These are phyloP conservation scores for Neophaeococcomyces mojaviensis DNA, from an alignment of 2,329 filamentous ascomycete species.

Conservation along the genomic window DNA sequence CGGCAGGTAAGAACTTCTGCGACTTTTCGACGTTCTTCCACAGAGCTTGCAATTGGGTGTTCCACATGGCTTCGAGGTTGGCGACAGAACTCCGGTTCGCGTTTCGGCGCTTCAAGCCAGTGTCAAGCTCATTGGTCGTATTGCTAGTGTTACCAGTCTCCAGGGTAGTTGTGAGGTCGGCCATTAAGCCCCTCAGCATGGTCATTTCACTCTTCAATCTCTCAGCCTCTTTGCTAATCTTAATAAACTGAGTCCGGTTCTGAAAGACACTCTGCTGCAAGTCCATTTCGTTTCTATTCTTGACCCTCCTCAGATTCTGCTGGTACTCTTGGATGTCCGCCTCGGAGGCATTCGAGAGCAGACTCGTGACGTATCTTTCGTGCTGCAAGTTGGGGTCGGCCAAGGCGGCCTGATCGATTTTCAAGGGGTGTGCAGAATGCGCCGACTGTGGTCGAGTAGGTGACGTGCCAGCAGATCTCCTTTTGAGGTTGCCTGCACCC, in stretches of 20 bases:
- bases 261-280: slow-evolving; percentile 94
- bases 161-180: slow-evolving; percentile 72
- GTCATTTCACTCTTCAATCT: slow-evolving; percentile 96
- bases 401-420: slow-evolving; percentile 68
- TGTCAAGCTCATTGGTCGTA: slow-evolving; percentile 45
- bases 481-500: slow-evolving; percentile 42
- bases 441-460: slow-evolving; percentile 47
- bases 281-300: slow-evolving; percentile 69
- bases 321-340: slow-evolving; percentile 80
- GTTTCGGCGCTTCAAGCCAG: slow-evolving; percentile 44
- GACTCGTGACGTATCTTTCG: slow-evolving; percentile 62
- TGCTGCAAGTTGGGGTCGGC: slow-evolving; percentile 70
- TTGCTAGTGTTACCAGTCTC: slow-evolving; percentile 25
- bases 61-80: slow-evolving; percentile 62
- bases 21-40: slow-evolving; percentile 98
- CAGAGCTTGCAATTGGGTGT: slow-evolving; percentile 63
- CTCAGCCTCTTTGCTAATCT: slow-evolving; percentile 97
- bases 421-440: slow-evolving; percentile 49
- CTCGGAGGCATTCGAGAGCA: slow-evolving; percentile 78
- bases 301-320: slow-evolving; percentile 64
- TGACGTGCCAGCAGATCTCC: slow-evolving; percentile 37
- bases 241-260: slow-evolving; percentile 96
- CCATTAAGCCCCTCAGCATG: slow-evolving; percentile 80
- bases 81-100: slow-evolving; percentile 87
- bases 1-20: slow-evolving; percentile 89